These are phyloP conservation scores for Gremmenia infestans DNA, from an alignment of 2,329 filamentous ascomycete species.

Conservation along the genomic window DNA sequence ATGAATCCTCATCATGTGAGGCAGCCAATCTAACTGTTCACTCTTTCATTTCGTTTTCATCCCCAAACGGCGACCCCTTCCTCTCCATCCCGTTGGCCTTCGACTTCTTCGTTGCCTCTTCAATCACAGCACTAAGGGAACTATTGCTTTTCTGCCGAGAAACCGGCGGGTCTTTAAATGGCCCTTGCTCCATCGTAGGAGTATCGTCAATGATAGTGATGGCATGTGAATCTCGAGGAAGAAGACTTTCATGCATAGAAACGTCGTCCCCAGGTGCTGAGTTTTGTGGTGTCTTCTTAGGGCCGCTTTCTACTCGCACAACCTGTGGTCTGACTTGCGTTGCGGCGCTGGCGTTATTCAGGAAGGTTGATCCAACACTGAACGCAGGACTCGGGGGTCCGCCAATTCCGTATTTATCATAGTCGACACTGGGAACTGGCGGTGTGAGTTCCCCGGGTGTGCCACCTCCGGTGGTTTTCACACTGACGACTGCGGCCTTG, in stretches of 20 bases:
- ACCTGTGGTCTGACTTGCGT: constrained; percentile 56
- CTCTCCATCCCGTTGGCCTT: constrained; percentile 31
- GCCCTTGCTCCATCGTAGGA: constrained; percentile 47
- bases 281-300: constrained; percentile 35
- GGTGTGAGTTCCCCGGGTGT: constrained; percentile 53
- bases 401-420: constrained; percentile 47
- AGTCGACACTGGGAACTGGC: constrained; percentile 69
- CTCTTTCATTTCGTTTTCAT: constrained; percentile 53
- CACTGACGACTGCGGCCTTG: constrained; percentile 89
- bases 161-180: constrained; percentile 53
- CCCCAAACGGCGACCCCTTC: constrained; percentile 49
- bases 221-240: constrained; percentile 38
- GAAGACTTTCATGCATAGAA: constrained; percentile 14
- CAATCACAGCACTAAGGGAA: constrained; percentile 51
- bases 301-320: constrained; percentile 50
- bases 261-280: constrained; percentile 9
- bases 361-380: constrained; percentile 63
- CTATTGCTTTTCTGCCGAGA: constrained; percentile 36
- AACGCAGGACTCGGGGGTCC: constrained; percentile 55
- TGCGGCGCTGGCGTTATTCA: constrained; percentile 57
- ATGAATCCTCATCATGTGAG: constrained; percentile 10
- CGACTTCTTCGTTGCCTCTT: constrained; percentile 42
- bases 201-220: constrained; percentile 48
- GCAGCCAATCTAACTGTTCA: constrained; percentile 4
- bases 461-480: constrained; percentile 64